These are phyloP conservation scores for Talaromyces proteolyticus DNA, from an alignment of 495 filamentous ascomycete genomes.

Conservation along the genomic window DNA sequence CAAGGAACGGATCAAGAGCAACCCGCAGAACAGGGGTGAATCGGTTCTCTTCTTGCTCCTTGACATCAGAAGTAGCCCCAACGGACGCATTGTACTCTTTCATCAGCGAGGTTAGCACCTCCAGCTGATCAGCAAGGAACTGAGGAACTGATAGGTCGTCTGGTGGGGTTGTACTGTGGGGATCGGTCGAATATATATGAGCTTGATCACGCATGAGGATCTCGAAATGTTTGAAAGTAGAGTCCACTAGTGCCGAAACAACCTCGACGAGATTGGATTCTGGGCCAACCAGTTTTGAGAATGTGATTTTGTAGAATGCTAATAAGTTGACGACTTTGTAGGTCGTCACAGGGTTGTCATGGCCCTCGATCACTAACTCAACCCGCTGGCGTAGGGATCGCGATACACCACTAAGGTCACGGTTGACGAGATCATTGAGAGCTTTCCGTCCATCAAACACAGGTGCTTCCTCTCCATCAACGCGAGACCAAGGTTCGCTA, in stretches of 20 bases:
- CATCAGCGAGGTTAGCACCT: constrained; percentile 67
- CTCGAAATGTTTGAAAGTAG: constrained; percentile 79
- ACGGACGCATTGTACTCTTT: constrained; percentile 81
- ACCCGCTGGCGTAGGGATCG: constrained; percentile 74
- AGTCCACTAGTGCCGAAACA: constrained; percentile 61
- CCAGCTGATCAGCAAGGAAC: constrained; percentile 77
- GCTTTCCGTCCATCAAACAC: constrained; percentile 79
- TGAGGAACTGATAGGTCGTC: constrained; percentile 70
- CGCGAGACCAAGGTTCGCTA: constrained; percentile 77
- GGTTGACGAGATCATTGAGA: constrained; percentile 81
- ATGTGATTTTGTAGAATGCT: constrained; percentile 82
- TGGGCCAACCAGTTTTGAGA: constrained; percentile 67
- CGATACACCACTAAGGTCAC: constrained; percentile 73
- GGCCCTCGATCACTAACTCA: constrained; percentile 85
- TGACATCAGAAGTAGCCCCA: constrained; percentile 47
- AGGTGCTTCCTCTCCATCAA: constrained; percentile 46
- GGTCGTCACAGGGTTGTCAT: constrained; percentile 81
- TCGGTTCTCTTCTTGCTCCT: constrained; percentile 33
- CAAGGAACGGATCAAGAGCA: constrained; percentile 81
- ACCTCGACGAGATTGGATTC: constrained; percentile 65
- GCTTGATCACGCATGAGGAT: constrained; percentile 72
- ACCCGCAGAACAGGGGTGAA: constrained; percentile 77
- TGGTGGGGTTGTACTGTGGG: constrained; percentile 43
- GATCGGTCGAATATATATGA: constrained; percentile 63
- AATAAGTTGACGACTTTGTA: constrained; percentile 89